Evolutionary conservation across 495 filamentous ascomycete species (phyloP).

Genomic region (Clohesyomyces aquaticus): DNA sequence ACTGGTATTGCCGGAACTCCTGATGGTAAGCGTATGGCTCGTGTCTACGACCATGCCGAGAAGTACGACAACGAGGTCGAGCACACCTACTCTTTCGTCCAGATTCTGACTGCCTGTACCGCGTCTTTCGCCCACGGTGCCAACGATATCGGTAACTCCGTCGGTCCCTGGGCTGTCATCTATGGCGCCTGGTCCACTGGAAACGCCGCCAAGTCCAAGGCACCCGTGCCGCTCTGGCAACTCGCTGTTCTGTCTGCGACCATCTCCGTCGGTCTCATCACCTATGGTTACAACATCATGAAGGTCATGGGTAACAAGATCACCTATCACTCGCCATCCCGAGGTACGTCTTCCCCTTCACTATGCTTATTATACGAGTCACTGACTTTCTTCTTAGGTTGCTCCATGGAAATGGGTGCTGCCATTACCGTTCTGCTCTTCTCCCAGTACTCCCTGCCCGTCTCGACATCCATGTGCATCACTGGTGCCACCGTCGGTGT

Average conservation of each 20-base stretch:
- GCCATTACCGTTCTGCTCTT: slow-evolving; percentile 68
- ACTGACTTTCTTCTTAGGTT: slow-evolving; percentile 35
- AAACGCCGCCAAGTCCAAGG: slow-evolving; percentile 52
- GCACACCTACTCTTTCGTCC: not conserved
- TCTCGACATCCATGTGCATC: slow-evolving; percentile 48
- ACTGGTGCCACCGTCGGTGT: slow-evolving; percentile 49
- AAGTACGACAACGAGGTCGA: not conserved
- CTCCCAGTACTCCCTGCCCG: slow-evolving; percentile 63
- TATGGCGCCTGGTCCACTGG: slow-evolving; percentile 68
- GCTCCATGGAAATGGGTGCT: slow-evolving; percentile 68
- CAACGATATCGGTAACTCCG: slow-evolving; percentile 78
- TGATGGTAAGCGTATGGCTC: not conserved
- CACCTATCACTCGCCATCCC: slow-evolving; percentile 65
- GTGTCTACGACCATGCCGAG: not conserved
- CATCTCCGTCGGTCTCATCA: slow-evolving; percentile 62
- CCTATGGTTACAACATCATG: slow-evolving; percentile 74
- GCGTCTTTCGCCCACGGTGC: slow-evolving; percentile 79
- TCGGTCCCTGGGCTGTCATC: slow-evolving; percentile 73
- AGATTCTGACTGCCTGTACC: slow-evolving; percentile 73
- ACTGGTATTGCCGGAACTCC: slow-evolving; percentile 46
- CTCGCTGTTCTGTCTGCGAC: slow-evolving; percentile 47
- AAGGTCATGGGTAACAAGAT: slow-evolving; percentile 66
- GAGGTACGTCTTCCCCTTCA: slow-evolving; percentile 45
- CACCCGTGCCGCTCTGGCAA: slow-evolving; percentile 61
- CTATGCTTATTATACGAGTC: not conserved